Evolutionary conservation across 805 yeast species (phyloP), one percentile per base, ranked within the genome.

Genomic region (Candida nemodendra): DNA sequence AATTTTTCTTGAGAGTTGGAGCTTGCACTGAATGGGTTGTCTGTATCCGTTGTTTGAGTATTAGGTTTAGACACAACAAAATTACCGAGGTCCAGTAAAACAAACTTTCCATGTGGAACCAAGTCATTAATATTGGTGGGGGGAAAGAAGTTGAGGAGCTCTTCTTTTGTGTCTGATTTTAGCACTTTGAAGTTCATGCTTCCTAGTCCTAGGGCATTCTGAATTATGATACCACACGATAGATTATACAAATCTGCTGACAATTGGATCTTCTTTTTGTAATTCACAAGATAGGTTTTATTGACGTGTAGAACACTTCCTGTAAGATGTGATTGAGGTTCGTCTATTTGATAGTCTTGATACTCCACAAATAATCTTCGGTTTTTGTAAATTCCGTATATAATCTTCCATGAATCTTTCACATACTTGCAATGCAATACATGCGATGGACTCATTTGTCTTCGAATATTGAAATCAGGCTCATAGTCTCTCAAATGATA

Each of bases 101-200:
- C 68, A 48, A 76, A 68, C 41, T 69, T 70, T 18, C 69, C 63
- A 36, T 66, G 69, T 1, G 83, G 83, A n/a, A 78, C 58, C 17
- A 80, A 63, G 9, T 79, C 84, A 35, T 70, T 71, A 30, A 80
- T 72, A 46, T 75, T 72, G 0, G 75, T 64, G 0, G 84, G 79
- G 1, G 84, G 81, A 48, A 71, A 77, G 41, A 70, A 76, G 1
- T 69, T 64, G 35, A 70, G 61, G 17, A 64, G 43, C 15, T 51
- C 52, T 12, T 59, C 49, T 7, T 59, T 59, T 2, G 56, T 45
- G 2, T 53, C 53, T 18, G 57, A 53, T 22, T 64, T 64, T 14
- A 54, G 50, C 6, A 78, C 62, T 46, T 69, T 74, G 46, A 79
- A 78, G 47, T 70, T 69, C 13, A 79, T 74, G 12, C 82, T 77